phyloP scores from a whole-genome alignment of 345 rosid species.

The Carallia pectinifolia region DNA sequence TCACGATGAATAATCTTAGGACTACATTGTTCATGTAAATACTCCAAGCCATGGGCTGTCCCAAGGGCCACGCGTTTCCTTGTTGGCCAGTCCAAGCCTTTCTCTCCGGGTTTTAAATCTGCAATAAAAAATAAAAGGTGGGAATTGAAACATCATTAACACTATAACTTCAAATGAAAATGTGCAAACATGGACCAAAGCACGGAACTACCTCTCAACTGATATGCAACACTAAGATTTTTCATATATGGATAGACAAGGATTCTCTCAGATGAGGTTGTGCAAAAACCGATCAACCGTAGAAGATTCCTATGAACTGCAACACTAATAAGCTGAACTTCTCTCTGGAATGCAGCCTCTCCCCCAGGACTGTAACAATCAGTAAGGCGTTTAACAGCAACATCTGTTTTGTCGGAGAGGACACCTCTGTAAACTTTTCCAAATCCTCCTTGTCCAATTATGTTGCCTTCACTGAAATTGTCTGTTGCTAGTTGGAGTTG shows the following conservation, averaged over 20 bases:
- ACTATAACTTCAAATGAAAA: not conserved
- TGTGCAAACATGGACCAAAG: not conserved
- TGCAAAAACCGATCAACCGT: constrained; percentile 72
- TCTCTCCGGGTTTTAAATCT: constrained; percentile 77
- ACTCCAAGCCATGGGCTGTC: constrained; percentile 82
- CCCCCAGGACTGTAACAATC: constrained; percentile 80
- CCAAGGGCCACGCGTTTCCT: constrained; percentile 80
- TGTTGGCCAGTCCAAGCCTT: constrained; percentile 73
- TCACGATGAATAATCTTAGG: constrained; percentile 93
- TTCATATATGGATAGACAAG: constrained; percentile 92
- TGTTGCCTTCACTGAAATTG: constrained; percentile 67
- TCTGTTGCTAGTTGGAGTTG: constrained; percentile 81
- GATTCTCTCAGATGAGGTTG: constrained; percentile 71
- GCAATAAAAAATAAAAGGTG: not conserved
- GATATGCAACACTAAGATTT: constrained; percentile 78
- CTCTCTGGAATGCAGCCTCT: constrained; percentile 82
- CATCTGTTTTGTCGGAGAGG: constrained; percentile 69
- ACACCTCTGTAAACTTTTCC: constrained; percentile 89
- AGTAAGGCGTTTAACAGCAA: constrained; percentile 80
- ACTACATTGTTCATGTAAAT: constrained; percentile 78
- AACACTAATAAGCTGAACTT: constrained; percentile 75
- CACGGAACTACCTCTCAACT: constrained; percentile 58
- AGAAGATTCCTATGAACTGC: constrained; percentile 87
- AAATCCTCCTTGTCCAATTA: constrained; percentile 93
- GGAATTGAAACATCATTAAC: not conserved